A percentile compares a stretch with the other conserved stretches of the same genome.
Conservation (phyloP, 768 basidiomycete species). For the Hericium coralloides region DNA sequence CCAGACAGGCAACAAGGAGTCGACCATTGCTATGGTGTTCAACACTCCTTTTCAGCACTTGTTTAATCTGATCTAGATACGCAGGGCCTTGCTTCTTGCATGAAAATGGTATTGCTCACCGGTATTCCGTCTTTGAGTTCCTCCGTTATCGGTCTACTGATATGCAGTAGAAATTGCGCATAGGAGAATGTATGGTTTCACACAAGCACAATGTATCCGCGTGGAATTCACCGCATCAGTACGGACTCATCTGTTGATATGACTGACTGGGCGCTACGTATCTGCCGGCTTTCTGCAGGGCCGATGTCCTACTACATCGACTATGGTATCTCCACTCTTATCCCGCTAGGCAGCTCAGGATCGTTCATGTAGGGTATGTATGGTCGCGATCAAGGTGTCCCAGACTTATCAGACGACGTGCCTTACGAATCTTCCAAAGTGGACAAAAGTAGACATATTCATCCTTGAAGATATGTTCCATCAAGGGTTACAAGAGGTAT, state of each 20-base stretch:
- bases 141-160: not conserved
- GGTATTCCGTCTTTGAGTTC: not conserved
- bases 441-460: conserved; percentile 8
- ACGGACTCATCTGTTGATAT: not conserved
- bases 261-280: not conserved
- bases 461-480: conserved; percentile 4
- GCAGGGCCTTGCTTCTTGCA: conserved; percentile 13
- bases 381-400: conserved; percentile 7
- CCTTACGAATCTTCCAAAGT: conserved; percentile 15
- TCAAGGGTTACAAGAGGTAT: not conserved
- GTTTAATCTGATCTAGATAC: not conserved
- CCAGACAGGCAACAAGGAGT: conserved; percentile 4
- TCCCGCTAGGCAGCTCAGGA: not conserved
- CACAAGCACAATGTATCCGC: conserved; percentile 4
- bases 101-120: conserved; percentile 8
- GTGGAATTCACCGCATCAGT: not conserved
- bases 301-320: conserved; percentile 10
- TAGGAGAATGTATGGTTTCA: conserved; percentile 6
- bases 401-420: conserved; percentile 3
- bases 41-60: not conserved
- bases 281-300: not conserved
- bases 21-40: conserved; percentile 11
- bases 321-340: conserved; percentile 7
- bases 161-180: not conserved
- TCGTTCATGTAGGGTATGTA: not conserved